Evolutionary conservation across 257 asterid genomes (phyloP).

Genomic region (Fraxinus quadrangulata): DNA sequence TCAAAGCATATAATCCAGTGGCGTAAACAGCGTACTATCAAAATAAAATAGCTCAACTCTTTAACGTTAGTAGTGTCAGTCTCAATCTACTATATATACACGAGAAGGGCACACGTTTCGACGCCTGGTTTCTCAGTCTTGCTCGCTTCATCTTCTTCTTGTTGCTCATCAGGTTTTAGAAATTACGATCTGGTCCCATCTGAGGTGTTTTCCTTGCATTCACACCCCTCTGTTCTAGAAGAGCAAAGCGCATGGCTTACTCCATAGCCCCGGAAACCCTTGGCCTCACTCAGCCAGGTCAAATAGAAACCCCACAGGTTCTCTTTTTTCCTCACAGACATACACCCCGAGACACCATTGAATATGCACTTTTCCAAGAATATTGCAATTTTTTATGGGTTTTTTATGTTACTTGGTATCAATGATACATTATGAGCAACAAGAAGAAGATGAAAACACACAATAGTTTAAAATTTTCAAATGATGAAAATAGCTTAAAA

Average conservation of each 20-base stretch:
- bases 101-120: background rate
- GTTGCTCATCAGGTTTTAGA: too few species aligned
- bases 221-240: conserved; percentile 24
- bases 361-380: background rate
- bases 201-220: background rate
- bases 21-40: background rate
- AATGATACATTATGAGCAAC: too few species aligned
- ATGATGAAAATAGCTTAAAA: too few species aligned
- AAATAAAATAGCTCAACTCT: background rate
- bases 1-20: background rate
- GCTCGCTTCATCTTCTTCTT: background rate
- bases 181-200: too few species aligned
- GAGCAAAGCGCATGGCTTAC: conserved; percentile 43
- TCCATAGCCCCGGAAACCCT: conserved; percentile 48
- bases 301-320: conserved; percentile 42
- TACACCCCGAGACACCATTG: background rate
- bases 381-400: background rate
- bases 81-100: background rate
- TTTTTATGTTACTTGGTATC: background rate
- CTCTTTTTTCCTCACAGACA: background rate
- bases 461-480: too few species aligned
- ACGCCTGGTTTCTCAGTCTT: background rate
- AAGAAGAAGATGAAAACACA: too few species aligned
- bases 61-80: background rate
- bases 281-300: conserved; percentile 45